Percentiles rank a stretch among this genome's conserved stretches.
phyloP scores from a whole-genome alignment of 148 eudicot genomes.

The Suaeda aralocaspica region DNA sequence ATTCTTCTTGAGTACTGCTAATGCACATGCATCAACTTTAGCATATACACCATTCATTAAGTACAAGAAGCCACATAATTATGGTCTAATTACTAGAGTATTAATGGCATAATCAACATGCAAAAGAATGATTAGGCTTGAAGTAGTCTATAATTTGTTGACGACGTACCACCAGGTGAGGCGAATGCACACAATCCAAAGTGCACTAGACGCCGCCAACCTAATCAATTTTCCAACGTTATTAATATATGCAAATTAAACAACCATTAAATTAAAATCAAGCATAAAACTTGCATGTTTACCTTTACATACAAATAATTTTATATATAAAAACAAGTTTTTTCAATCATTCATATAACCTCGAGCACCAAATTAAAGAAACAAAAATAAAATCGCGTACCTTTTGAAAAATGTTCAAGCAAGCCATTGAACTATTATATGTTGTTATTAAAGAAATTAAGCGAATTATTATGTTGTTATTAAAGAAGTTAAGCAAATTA shows the following conservation, averaged over 20 bases:
- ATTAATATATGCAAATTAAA: neutral
- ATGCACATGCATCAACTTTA: no score
- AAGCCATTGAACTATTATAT: slow-evolving; percentile 15
- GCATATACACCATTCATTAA: no score
- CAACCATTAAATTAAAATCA: no score
- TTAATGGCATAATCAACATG: no score
- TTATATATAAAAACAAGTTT: neutral
- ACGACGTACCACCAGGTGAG: slow-evolving; percentile 14
- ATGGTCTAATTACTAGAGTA: no score
- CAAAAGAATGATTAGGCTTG: no score
- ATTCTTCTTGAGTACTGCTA: no score
- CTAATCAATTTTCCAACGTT: slow-evolving; percentile 7
- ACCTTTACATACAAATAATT: neutral
- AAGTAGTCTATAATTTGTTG: neutral
- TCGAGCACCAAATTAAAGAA: neutral
- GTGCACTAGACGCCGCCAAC: slow-evolving; percentile 15
- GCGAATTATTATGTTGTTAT: no score
- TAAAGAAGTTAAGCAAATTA: neutral
- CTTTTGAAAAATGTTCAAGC: slow-evolving; percentile 13
- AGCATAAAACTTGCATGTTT: neutral
- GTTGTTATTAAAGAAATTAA: no score
- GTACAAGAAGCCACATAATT: no score
- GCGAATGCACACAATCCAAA: slow-evolving; percentile 14
- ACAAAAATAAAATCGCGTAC: neutral
- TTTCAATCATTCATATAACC: no score